These are phyloP conservation scores for Colletotrichum sansevieriae DNA, from an alignment of 2,329 filamentous ascomycete species.

Conservation along the genomic window DNA sequence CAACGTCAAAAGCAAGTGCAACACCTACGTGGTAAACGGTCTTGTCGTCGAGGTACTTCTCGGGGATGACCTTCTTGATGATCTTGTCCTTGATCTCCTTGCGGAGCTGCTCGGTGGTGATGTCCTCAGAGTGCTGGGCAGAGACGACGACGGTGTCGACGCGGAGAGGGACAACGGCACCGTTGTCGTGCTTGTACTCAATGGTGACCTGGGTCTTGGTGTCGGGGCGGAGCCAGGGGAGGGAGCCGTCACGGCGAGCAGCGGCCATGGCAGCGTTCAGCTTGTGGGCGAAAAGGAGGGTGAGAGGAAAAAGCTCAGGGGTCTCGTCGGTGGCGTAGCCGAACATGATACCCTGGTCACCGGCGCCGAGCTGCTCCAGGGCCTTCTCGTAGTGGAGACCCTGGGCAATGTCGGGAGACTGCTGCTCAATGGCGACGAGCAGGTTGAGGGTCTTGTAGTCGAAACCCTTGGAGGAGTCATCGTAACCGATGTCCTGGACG, in stretches of 20 bases:
- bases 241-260: conserved; percentile 86
- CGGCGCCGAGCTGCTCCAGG: conserved; percentile 96
- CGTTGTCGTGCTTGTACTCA: conserved; percentile 97
- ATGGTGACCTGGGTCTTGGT: conserved; percentile 99
- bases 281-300: conserved; percentile 94
- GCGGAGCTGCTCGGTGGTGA: conserved; percentile 91
- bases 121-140: conserved; percentile 90
- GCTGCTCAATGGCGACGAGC: conserved; percentile 98
- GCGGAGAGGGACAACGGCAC: conserved; percentile 90
- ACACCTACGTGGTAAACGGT: conserved; percentile 91
- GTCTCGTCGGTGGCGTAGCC: conserved; percentile 99
- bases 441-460: conserved; percentile 99
- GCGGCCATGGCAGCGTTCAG: conserved; percentile 95
- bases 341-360: conserved; percentile 99
- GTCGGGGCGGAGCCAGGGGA: conserved; percentile 96
- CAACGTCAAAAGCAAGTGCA: not conserved
- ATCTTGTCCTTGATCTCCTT: conserved; percentile 98
- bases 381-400: conserved; percentile 98
- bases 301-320: conserved; percentile 95
- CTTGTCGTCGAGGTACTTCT: conserved; percentile 90
- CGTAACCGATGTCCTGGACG: conserved; percentile 99
- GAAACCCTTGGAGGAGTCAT: conserved; percentile 96
- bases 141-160: conserved; percentile 98
- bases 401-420: conserved; percentile 98
- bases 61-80: conserved; percentile 93